Conservation (phyloP, 352 stramenopile genomes). For the Phytophthora aleatoria region DNA sequence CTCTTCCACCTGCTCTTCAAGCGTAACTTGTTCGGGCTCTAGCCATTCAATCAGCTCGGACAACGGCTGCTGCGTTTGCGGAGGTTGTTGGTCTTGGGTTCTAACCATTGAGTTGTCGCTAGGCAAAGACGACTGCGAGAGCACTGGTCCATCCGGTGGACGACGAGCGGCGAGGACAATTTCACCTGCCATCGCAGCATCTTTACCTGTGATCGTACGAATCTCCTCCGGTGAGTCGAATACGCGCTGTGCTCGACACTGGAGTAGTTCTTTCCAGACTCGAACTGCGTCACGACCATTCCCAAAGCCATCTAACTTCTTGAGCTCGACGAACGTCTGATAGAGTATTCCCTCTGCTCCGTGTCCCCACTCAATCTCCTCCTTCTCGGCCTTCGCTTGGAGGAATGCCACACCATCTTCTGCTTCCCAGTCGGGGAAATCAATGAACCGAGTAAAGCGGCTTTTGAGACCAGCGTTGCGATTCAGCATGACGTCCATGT, state of each 20-base stretch:
- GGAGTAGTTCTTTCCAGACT: slow-evolving; percentile 66
- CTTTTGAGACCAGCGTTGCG: slow-evolving; percentile 92
- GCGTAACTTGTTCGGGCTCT: slow-evolving; percentile 1
- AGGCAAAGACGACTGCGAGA: slow-evolving; percentile 29
- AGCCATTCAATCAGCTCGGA: slow-evolving; percentile 11
- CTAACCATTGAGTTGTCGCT: neutral
- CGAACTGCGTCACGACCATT: slow-evolving; percentile 77
- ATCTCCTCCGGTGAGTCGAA: slow-evolving; percentile 46
- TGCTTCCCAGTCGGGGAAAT: slow-evolving; percentile 90
- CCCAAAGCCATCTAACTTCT: slow-evolving; percentile 59
- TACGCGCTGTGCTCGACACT: slow-evolving; percentile 70
- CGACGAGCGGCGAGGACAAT: slow-evolving; percentile 45
- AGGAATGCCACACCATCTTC: slow-evolving; percentile 80
- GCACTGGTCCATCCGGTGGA: slow-evolving; percentile 28
- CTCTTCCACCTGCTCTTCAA: slow-evolving; percentile 10
- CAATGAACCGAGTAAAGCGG: slow-evolving; percentile 89
- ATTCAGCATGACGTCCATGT: slow-evolving; percentile 91
- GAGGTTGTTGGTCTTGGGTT: slow-evolving; percentile 14
- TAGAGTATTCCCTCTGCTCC: slow-evolving; percentile 35
- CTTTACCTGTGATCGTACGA: slow-evolving; percentile 45
- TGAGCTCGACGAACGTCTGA: slow-evolving; percentile 46
- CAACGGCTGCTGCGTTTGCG: neutral
- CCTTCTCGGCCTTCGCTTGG: slow-evolving; percentile 39
- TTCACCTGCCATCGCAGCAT: slow-evolving; percentile 46
- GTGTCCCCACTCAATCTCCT: slow-evolving; percentile 45